Percentiles rank a stretch among this genome's conserved stretches.
Evolutionary conservation across 1,139 yeast species (phyloP).

Genomic region (Protomyces pachydermus): DNA sequence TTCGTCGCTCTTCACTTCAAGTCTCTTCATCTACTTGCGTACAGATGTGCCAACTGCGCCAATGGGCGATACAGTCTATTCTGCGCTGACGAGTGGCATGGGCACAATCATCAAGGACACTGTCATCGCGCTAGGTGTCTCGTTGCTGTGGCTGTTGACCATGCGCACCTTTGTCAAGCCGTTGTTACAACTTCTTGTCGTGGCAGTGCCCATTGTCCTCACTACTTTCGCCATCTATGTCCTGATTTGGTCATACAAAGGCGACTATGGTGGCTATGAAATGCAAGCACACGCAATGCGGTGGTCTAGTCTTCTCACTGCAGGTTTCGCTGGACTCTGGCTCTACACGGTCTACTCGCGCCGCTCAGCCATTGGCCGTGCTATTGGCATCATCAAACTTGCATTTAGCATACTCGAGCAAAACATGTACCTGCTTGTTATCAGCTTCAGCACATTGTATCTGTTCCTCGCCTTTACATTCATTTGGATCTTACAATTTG

Average conservation of each 20-base stretch:
- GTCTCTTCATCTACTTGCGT: conserved; percentile 38
- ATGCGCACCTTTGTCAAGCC: conserved; percentile 38
- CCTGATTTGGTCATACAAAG: conserved; percentile 40
- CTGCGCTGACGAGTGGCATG: conserved; percentile 37
- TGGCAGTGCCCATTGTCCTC: conserved; percentile 40
- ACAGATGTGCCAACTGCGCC: conserved; percentile 36
- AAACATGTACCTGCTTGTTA: conserved; percentile 37
- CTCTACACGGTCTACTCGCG: conserved; percentile 38
- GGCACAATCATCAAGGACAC: conserved; percentile 37
- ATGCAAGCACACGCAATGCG: conserved; percentile 42
- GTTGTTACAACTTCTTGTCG: conserved; percentile 39
- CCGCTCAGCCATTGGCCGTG: conserved; percentile 39
- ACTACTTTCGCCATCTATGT: conserved; percentile 37
- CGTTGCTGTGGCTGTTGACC: conserved; percentile 40
- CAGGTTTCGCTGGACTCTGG: conserved; percentile 40
- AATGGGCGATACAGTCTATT: conserved; percentile 40
- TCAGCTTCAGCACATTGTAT: conserved; percentile 37
- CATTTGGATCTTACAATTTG: conserved; percentile 41
- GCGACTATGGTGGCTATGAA: conserved; percentile 39
- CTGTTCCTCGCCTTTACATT: conserved; percentile 38
- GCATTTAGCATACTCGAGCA: conserved; percentile 40
- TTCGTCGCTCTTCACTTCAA: conserved; percentile 40
- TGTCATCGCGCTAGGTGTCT: conserved; percentile 37
- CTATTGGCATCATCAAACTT: conserved; percentile 41
- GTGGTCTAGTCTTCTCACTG: conserved; percentile 39